Conservation (phyloP, 2,329 filamentous ascomycete genomes). For the Aphanocladium album region DNA sequence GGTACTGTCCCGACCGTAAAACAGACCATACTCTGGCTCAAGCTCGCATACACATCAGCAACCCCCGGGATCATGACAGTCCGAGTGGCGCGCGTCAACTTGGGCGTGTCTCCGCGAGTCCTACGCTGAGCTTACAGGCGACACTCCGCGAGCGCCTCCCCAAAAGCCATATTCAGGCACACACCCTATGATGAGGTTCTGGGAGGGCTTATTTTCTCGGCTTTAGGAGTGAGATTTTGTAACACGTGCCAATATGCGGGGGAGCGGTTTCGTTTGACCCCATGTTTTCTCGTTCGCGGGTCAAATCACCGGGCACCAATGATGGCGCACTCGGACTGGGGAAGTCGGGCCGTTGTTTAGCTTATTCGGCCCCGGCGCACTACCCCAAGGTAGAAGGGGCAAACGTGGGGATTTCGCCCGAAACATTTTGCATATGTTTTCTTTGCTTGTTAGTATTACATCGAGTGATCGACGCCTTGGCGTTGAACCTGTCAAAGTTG, state of each 20-base stretch:
- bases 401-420: too few species aligned
- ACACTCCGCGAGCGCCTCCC: slow-evolving; percentile 1
- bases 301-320: not conserved
- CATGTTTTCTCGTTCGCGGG: not conserved
- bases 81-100: not conserved
- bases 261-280: not conserved
- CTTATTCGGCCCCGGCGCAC: too few species aligned
- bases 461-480: not conserved
- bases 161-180: not conserved
- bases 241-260: not conserved
- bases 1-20: not conserved
- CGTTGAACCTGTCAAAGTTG: not conserved
- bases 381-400: too few species aligned
- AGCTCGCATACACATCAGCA: not conserved
- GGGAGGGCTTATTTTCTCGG: too few species aligned
- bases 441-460: too few species aligned
- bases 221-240: not conserved
- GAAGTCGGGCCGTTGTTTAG: slow-evolving; percentile 4
- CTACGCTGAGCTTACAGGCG: not conserved
- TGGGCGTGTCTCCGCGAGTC: not conserved
- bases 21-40: not conserved
- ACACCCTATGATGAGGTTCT: not conserved
- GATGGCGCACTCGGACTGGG: slow-evolving; percentile 3
- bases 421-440: too few species aligned
- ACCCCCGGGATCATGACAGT: not conserved